A percentile compares a stretch with the other conserved stretches of the same genome.
Conservation (phyloP, 768 basidiomycete species). For the Antrodiella citrinella region DNA sequence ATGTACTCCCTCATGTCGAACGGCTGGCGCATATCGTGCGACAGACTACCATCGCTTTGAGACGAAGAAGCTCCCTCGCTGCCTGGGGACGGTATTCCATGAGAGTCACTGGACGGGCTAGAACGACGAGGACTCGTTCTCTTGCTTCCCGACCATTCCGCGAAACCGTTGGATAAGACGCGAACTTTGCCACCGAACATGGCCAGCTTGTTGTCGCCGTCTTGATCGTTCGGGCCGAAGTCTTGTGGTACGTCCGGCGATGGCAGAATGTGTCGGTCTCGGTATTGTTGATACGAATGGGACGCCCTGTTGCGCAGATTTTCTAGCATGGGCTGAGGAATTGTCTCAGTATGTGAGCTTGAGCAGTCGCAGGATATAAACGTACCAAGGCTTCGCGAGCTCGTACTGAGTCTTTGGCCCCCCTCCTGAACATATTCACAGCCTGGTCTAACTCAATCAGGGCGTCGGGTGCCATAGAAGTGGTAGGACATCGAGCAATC, state of each 20-base stretch:
- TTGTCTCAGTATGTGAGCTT: background rate
- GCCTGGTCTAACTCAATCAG: conserved; percentile 59
- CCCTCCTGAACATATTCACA: conserved; percentile 55
- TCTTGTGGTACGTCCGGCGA: conserved; percentile 23
- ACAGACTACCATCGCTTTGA: conserved; percentile 17
- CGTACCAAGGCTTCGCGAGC: conserved; percentile 52
- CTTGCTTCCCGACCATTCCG: conserved; percentile 17
- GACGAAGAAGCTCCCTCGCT: conserved; percentile 8
- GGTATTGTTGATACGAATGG: conserved; percentile 17
- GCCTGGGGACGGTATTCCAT: background rate
- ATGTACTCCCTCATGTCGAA: background rate
- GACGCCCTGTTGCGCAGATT: conserved; percentile 10
- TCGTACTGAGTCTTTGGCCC: conserved; percentile 43
- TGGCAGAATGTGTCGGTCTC: conserved; percentile 17
- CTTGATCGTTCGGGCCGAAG: conserved; percentile 31
- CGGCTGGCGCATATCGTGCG: conserved; percentile 2
- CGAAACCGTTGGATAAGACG: conserved; percentile 45
- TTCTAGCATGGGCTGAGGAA: background rate
- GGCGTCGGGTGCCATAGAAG: conserved; percentile 59
- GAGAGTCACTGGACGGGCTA: conserved; percentile 2
- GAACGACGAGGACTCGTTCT: background rate
- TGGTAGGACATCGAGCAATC: conserved; percentile 53
- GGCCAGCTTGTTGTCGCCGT: conserved; percentile 53
- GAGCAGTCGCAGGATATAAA: conserved; percentile 14
- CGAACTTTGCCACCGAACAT: conserved; percentile 65